phyloP scores from a whole-genome alignment of 148 eudicot species.

The Silene latifolia region DNA sequence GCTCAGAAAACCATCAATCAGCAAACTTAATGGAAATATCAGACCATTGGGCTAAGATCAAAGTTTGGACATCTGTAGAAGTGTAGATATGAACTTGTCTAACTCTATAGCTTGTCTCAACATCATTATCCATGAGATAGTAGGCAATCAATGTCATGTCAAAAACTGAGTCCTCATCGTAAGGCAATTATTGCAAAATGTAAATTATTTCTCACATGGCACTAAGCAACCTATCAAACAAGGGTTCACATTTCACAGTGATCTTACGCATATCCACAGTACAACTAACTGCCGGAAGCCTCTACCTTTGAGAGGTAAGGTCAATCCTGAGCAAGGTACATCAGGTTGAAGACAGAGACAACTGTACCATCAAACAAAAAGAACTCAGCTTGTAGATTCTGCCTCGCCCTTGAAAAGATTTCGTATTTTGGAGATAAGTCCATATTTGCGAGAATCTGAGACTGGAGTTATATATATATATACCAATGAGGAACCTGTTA shows the following conservation, averaged over 20 bases:
- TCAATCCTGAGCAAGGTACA: not conserved
- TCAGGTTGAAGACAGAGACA: not conserved
- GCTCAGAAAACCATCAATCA: too few relatives aligned
- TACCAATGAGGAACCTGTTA: too few relatives aligned
- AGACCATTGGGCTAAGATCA: not conserved
- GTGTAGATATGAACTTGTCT: not conserved
- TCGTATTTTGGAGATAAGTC: too few relatives aligned
- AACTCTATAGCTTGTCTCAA: not conserved
- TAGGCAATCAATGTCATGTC: too few relatives aligned
- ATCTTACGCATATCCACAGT: not conserved
- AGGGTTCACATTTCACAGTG: not conserved
- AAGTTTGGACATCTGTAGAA: not conserved
- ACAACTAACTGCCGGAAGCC: not conserved
- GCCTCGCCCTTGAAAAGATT: not conserved
- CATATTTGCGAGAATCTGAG: too few relatives aligned
- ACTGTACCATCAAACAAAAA: not conserved
- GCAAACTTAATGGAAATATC: not conserved
- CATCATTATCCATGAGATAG: not conserved
- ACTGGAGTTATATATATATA: too few relatives aligned
- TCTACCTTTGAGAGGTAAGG: not conserved
- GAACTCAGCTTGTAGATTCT: not conserved
- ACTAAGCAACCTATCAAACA: not conserved
- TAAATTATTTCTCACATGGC: not conserved
- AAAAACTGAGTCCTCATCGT: too few relatives aligned
- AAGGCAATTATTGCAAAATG: not conserved